Evolutionary conservation across 2,329 filamentous ascomycete species (phyloP), one percentile per base, ranked within the genome.

Genomic region (Fusarium illudens): DNA sequence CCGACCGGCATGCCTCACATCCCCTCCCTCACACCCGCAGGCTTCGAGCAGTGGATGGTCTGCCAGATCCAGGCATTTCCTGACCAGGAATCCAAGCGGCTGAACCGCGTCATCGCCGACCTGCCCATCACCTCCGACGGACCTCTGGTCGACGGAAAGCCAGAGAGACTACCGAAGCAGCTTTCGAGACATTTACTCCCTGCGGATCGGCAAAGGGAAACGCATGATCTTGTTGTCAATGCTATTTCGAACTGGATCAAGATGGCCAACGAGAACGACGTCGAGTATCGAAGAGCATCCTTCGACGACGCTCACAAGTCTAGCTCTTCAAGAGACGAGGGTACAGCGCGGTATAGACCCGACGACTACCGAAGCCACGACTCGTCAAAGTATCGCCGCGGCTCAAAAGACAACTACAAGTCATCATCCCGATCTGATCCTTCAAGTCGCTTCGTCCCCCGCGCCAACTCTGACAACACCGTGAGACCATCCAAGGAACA

Each of bases 91-190:
- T 90, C 89, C 60, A 84, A 86, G 39, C 87, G 94, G 10, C 82
- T 97, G 5, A 83, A 88, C 42, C 88, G 86, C 60, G 87, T 93
- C 20, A 86, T 94, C 4, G 77, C 88, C 4, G 85, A 90, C 44
- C 87, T 94, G 78, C 91, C 92, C 1, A 91, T 96, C 71, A 79
- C 84, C 29, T 79, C 80, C 0, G 79, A 82, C 50, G 80, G 79
- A 9, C 69, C 89, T 77, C 88, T 90, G 57, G 84, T 88, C 0
- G 84, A 89, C 44, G 86, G 90, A 49, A 86, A 84, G 66, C 88
- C 86, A 11, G 92, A 94, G 77, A 84, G 91, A 3, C 90, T 96
- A 57, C 94, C 93, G 0, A 93, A 92, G 67, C 90, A 94, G 70
- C 84, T 97, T 3, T 90, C 92, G 1, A 84, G 93, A 37, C 85